These are phyloP conservation scores for Trichoderma citrinoviride DNA, from an alignment of 2,329 filamentous ascomycete species.

Conservation along the genomic window DNA sequence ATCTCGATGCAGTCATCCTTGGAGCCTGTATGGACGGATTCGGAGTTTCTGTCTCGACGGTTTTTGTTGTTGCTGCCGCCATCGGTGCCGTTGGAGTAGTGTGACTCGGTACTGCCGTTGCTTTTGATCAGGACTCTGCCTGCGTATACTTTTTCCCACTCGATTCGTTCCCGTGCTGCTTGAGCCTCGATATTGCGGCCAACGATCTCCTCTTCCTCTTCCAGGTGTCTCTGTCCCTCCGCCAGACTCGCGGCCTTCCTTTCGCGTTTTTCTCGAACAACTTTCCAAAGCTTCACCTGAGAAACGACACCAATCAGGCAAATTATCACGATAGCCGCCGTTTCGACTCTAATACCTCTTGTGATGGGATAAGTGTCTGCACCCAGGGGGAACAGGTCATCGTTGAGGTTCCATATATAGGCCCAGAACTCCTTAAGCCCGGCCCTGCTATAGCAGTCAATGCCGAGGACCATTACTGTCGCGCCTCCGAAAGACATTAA, in stretches of 20 bases:
- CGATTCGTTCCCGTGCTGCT: slow-evolving; percentile 58
- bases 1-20: slow-evolving; percentile 54
- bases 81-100: slow-evolving; percentile 53
- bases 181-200: slow-evolving; percentile 64
- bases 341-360: slow-evolving; percentile 80
- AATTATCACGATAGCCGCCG: slow-evolving; percentile 73
- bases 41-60: slow-evolving; percentile 35
- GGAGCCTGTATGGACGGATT: slow-evolving; percentile 37
- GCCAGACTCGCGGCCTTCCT: slow-evolving; percentile 50
- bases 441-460: slow-evolving; percentile 87
- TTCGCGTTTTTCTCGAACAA: slow-evolving; percentile 64
- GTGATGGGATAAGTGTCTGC: slow-evolving; percentile 81
- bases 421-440: slow-evolving; percentile 96
- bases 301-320: slow-evolving; percentile 74
- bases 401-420: slow-evolving; percentile 83
- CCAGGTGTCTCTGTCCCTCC: slow-evolving; percentile 53
- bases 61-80: slow-evolving; percentile 46
- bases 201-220: slow-evolving; percentile 66
- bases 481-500: slow-evolving; percentile 79
- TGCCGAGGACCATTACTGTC: slow-evolving; percentile 74
- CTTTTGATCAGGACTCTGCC: slow-evolving; percentile 46
- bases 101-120: slow-evolving; percentile 36
- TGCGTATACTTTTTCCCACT: slow-evolving; percentile 79
- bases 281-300: slow-evolving; percentile 81
- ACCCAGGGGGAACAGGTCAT: slow-evolving; percentile 72